Percentiles rank a stretch among this genome's conserved stretches.
phyloP scores from a whole-genome alignment of 148 eudicot species.

The Diospyros lotus region DNA sequence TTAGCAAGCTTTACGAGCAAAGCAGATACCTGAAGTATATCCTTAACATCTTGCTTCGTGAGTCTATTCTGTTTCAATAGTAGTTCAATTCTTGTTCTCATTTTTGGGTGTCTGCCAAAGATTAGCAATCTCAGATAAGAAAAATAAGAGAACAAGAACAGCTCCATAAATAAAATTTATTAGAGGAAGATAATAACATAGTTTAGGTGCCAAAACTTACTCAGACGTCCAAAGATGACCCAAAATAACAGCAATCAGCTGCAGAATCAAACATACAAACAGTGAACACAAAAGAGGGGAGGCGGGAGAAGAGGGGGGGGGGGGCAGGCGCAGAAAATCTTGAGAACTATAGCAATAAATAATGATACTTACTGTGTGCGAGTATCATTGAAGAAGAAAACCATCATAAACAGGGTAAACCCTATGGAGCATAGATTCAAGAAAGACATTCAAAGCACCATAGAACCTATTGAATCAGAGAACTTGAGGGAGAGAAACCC shows the following conservation, averaged over 20 bases:
- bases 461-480: too few relatives aligned
- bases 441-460: too few relatives aligned
- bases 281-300: not conserved
- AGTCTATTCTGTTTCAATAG: constrained; percentile 87
- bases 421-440: too few relatives aligned
- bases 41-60: constrained; percentile 71
- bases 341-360: not conserved
- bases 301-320: too few relatives aligned
- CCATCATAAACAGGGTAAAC: too few relatives aligned
- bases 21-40: constrained; percentile 69
- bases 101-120: constrained; percentile 49
- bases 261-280: constrained; percentile 27
- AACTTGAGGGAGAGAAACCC: too few relatives aligned
- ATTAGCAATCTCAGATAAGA: constrained; percentile 5
- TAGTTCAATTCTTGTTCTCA: constrained; percentile 86
- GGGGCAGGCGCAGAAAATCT: not conserved
- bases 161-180: not conserved
- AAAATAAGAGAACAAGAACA: constrained; percentile 11
- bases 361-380: not conserved
- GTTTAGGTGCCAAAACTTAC: constrained; percentile 50
- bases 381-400: too few relatives aligned
- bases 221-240: constrained; percentile 99
- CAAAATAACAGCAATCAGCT: constrained; percentile 84
- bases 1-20: not conserved
- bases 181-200: not conserved